These are phyloP conservation scores for Blastocrithidia nonstop DNA, from an alignment of 208 protist species.

Conservation along the genomic window DNA sequence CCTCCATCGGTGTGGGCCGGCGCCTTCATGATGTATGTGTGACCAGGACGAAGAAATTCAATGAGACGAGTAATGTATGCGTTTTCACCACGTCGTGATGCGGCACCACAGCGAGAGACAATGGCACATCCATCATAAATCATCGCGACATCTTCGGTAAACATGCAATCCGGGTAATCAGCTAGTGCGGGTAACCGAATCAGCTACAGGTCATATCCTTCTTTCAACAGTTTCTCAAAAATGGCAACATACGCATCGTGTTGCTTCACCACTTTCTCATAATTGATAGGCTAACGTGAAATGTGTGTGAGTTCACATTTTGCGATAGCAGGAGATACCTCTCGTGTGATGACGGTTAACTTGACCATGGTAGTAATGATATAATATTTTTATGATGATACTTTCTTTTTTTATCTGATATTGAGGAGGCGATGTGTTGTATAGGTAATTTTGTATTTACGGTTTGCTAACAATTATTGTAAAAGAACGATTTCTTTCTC, in stretches of 20 bases:
- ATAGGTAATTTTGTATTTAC: background rate
- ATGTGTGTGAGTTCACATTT: conserved; percentile 39
- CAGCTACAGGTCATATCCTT: conserved; percentile 25
- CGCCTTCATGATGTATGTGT: conserved; percentile 15
- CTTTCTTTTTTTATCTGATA: background rate
- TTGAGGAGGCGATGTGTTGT: background rate
- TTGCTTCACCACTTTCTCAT: conserved; percentile 10
- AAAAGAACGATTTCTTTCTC: no score
- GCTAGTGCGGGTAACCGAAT: conserved; percentile 20
- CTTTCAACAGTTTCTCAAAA: conserved; percentile 17
- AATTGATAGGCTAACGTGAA: conserved; percentile 22
- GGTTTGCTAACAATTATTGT: no score
- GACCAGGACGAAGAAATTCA: conserved; percentile 11
- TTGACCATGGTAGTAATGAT: conserved; percentile 13
- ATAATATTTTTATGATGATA: no score
- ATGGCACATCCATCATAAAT: conserved; percentile 25
- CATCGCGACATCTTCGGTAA: conserved; percentile 33
- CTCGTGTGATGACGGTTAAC: conserved; percentile 24
- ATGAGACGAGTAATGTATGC: conserved; percentile 17
- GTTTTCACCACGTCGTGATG: conserved; percentile 23
- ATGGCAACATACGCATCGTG: conserved; percentile 27
- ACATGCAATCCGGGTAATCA: conserved; percentile 31
- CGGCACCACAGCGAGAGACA: conserved; percentile 24
- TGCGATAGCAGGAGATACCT: conserved; percentile 12
- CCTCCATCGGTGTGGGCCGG: conserved; percentile 26